These are phyloP conservation scores for Pulveroboletus sp. DNA, from an alignment of 768 basidiomycete species.

Conservation along the genomic window DNA sequence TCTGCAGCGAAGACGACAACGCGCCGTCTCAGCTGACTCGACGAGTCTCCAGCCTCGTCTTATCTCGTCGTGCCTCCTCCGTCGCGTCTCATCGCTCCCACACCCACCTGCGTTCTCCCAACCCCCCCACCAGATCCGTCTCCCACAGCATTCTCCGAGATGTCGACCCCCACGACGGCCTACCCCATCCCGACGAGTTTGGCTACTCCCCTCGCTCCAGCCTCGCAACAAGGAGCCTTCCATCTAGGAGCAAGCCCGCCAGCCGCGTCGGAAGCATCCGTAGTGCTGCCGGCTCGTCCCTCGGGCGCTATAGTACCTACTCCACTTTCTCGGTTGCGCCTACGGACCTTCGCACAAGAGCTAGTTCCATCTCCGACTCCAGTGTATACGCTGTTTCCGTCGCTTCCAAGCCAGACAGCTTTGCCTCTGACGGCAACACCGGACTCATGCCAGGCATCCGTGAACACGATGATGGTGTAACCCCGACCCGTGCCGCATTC, in stretches of 20 bases:
- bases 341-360: slow-evolving; percentile 6
- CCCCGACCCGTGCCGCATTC: slow-evolving; percentile 28
- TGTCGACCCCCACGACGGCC: slow-evolving; percentile 19
- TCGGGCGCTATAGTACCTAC: slow-evolving; percentile 20
- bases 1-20: slow-evolving; percentile 63
- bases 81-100: slow-evolving; percentile 20
- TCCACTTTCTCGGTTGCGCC: slow-evolving; percentile 16
- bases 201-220: slow-evolving; percentile 14
- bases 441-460: slow-evolving; percentile 28
- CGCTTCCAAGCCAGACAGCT: slow-evolving; percentile 12
- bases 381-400: slow-evolving; percentile 13
- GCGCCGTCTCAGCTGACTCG: slow-evolving; percentile 63
- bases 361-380: slow-evolving; percentile 18
- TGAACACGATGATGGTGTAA: slow-evolving; percentile 27
- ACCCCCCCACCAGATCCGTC: slow-evolving; percentile 24
- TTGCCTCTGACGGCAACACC: neutral
- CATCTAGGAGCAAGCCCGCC: slow-evolving; percentile 17
- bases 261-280: slow-evolving; percentile 20
- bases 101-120: slow-evolving; percentile 9
- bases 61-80: slow-evolving; percentile 43
- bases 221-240: slow-evolving; percentile 18
- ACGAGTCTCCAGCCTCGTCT: slow-evolving; percentile 53
- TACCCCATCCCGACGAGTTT: slow-evolving; percentile 20
- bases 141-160: slow-evolving; percentile 31
- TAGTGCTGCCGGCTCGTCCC: slow-evolving; percentile 18